Evolutionary conservation across 164 flowering plant genomes (phyloP), one percentile per base, ranked within the genome.

Genomic region (Chloranthus sessilifolius): DNA sequence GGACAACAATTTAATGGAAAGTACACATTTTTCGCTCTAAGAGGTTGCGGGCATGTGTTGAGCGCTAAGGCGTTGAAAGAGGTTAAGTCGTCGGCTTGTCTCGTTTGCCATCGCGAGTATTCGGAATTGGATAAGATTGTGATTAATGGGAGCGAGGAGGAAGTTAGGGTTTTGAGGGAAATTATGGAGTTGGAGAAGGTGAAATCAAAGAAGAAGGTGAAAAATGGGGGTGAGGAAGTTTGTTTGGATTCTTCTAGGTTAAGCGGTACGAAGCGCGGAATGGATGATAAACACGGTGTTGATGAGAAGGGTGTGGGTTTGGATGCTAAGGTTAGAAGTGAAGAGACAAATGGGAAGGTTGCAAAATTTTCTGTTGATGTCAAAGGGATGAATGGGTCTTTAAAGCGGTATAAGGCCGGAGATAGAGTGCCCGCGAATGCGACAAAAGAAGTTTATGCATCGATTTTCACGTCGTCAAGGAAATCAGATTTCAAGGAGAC

Each of bases 21-120:
- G 73, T 82, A 83, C 35, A 88, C 70, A 65, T 88, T 92, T 48
- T 71, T 76, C 7, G 83, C 81, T 0, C 39, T 92, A 61, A 73
- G 60, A 55, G 73, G 61, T 7, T 92, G 98, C 56, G 98, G 98
- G 49, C 98, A 92, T 78, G 96, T 92, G n/a, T 43, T 92, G 74
- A 92, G 98, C 66, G 82, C 79, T 0, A 92, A 88, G 67, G 94
- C 96, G 0, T 55, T 92, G 73, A 92, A 88, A 71, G 96, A 88
- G 71, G 88, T 92, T 10, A 86, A 85, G 46, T 77, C 81, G 0
- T 71, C 85, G 0, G 46, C 73, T 1, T 88, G 98, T 58, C 62
- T 85, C 56, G 89, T 88, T 29, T 92, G 98, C 52, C 90, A 85
- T 45, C 26, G 44, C 55, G 94, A 58, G 62, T 83, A 67, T 42